Percentiles rank a stretch among this genome's conserved stretches.
Evolutionary conservation across 768 basidiomycete species (phyloP).

Genomic region (Rhodotorula toruloides): DNA sequence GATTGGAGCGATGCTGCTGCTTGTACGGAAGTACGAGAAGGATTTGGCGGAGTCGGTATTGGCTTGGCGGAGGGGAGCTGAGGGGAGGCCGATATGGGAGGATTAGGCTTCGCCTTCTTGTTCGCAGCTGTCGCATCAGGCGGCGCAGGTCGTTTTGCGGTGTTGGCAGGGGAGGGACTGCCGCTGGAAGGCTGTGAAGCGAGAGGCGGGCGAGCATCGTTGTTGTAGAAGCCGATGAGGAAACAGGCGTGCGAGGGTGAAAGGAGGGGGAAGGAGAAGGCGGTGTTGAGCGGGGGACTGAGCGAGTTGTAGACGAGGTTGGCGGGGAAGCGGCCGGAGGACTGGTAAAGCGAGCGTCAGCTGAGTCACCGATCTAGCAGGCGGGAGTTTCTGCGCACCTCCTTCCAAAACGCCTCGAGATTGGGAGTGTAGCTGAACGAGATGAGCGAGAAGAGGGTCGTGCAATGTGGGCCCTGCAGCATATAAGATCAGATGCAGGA

Average conservation of each 20-base stretch:
- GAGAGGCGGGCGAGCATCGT: background rate
- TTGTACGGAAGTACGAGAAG: background rate
- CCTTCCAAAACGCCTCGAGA: conserved; percentile 32
- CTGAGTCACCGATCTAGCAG: no score
- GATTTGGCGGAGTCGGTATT: conserved; percentile 8
- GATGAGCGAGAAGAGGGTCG: conserved; percentile 35
- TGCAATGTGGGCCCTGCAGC: conserved; percentile 19
- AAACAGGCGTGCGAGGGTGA: conserved; percentile 28
- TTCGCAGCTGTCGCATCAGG: conserved; percentile 2
- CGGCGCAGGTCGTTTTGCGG: conserved; percentile 13
- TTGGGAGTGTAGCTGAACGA: conserved; percentile 32
- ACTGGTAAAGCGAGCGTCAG: background rate
- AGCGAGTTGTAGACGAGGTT: conserved; percentile 33
- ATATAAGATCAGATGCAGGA: no score
- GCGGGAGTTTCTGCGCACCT: no score
- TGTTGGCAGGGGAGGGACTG: background rate
- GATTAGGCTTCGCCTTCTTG: conserved; percentile 30
- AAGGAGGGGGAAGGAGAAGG: conserved; percentile 21
- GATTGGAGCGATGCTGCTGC: background rate
- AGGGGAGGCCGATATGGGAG: background rate
- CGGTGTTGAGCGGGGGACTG: background rate
- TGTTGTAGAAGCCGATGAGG: conserved; percentile 38
- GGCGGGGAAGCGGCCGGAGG: conserved; percentile 22
- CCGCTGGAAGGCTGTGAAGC: background rate
- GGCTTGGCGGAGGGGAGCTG: background rate